These are phyloP conservation scores for Bisporella sp. DNA, from an alignment of 2,329 filamentous ascomycete species.

Conservation along the genomic window DNA sequence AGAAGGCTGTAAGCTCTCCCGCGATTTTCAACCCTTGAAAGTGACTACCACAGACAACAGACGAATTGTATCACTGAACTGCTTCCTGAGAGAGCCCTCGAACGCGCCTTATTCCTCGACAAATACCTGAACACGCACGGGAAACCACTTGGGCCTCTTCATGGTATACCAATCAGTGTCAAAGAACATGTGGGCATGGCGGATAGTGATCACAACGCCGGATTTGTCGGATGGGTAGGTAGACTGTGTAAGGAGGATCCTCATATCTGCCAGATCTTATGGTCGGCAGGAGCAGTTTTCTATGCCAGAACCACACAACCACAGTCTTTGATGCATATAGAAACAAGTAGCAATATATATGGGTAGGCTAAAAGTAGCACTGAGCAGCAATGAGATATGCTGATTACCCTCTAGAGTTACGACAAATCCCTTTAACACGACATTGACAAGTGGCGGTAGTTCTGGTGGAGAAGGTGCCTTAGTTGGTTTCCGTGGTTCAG, in stretches of 20 bases:
- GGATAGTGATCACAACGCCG: slow-evolving; percentile 40
- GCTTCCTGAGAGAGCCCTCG: slow-evolving; percentile 28
- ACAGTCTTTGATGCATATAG: slow-evolving; percentile 47
- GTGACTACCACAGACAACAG: slow-evolving; percentile 18
- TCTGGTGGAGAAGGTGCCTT: slow-evolving; percentile 52
- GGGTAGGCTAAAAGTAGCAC: slow-evolving; percentile 20
- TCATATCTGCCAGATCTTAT: slow-evolving; percentile 38
- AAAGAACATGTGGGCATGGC: slow-evolving; percentile 47
- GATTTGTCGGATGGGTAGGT: slow-evolving; percentile 42
- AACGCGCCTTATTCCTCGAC: slow-evolving; percentile 28
- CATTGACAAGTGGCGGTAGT: slow-evolving; percentile 43
- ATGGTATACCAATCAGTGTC: slow-evolving; percentile 42
- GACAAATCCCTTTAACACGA: slow-evolving; percentile 45
- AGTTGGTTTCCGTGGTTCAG: slow-evolving; percentile 42
- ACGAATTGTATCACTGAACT: slow-evolving; percentile 40
- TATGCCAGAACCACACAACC: slow-evolving; percentile 46
- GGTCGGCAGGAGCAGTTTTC: slow-evolving; percentile 42
- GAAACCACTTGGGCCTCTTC: slow-evolving; percentile 30
- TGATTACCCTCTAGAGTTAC: slow-evolving; percentile 35
- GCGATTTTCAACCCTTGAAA: neutral
- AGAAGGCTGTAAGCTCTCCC: slow-evolving; percentile 32
- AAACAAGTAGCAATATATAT: slow-evolving; percentile 43
- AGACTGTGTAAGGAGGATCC: slow-evolving; percentile 37
- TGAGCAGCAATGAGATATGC: neutral
- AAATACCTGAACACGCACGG: slow-evolving; percentile 22